Evolutionary conservation across 2,329 filamentous ascomycete species (phyloP).

Genomic region (Colletotrichum karsti): DNA sequence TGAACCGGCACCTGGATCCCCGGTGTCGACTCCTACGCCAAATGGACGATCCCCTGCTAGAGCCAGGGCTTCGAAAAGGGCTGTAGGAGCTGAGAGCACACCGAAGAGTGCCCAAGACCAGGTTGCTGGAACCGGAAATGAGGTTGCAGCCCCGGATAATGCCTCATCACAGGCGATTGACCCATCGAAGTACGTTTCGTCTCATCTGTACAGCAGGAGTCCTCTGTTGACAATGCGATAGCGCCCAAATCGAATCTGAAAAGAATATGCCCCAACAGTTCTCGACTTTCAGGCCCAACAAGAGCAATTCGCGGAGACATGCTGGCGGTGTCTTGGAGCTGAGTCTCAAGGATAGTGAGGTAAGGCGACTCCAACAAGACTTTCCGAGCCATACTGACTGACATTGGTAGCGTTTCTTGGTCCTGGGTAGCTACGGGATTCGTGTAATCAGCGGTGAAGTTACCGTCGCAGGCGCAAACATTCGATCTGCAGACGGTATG

Average conservation of each 20-base stretch:
- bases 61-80: not conserved
- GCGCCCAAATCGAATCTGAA: not conserved
- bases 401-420: slow-evolving; percentile 61
- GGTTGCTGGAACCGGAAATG: not conserved
- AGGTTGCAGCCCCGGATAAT: not conserved
- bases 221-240: not conserved
- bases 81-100: not conserved
- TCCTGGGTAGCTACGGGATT: slow-evolving; percentile 75
- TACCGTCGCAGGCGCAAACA: slow-evolving; percentile 70
- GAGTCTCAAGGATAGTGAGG: slow-evolving; percentile 58
- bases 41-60: not conserved
- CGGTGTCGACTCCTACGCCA: not conserved
- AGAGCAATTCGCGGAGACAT: slow-evolving; percentile 51
- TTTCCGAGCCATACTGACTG: no score
- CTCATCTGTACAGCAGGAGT: not conserved
- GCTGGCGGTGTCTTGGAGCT: slow-evolving; percentile 50
- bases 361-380: slow-evolving; percentile 39
- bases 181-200: not conserved
- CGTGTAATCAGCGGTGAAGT: slow-evolving; percentile 68
- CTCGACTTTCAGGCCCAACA: slow-evolving; percentile 55
- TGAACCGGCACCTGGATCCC: not conserved
- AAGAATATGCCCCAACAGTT: slow-evolving; percentile 38
- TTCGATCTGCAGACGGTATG: slow-evolving; percentile 56
- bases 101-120: not conserved
- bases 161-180: not conserved